phyloP scores from a whole-genome alignment of 495 filamentous ascomycete genomes.

The Tuber umbilicatum region DNA sequence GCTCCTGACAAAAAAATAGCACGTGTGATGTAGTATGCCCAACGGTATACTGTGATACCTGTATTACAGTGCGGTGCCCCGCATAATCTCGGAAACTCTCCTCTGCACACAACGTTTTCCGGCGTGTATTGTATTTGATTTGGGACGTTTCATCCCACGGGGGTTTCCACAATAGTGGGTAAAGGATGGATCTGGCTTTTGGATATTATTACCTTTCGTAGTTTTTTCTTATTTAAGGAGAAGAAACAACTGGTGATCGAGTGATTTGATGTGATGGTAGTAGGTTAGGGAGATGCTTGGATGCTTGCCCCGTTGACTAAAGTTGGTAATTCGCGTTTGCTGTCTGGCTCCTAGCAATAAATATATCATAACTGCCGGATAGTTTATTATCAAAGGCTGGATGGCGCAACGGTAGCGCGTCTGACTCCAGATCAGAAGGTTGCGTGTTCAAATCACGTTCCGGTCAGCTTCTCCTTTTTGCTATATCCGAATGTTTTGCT shows the following conservation, averaged over 20 bases:
- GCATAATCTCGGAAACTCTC: neutral
- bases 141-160: neutral
- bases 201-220: too few relatives aligned
- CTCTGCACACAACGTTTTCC: neutral
- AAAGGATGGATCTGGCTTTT: neutral
- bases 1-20: neutral
- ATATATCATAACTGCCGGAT: neutral
- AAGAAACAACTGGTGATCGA: too few relatives aligned
- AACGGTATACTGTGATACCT: neutral
- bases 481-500: neutral
- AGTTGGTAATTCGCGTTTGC: neutral
- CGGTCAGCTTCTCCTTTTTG: slow-evolving; percentile 11
- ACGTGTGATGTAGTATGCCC: neutral
- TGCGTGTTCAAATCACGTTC: slow-evolving; percentile 34
- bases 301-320: neutral
- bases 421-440: slow-evolving; percentile 30
- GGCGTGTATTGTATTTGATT: too few relatives aligned
- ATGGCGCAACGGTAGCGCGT: slow-evolving; percentile 33
- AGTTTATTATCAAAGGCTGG: neutral
- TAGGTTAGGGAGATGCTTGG: neutral
- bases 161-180: neutral
- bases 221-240: too few relatives aligned
- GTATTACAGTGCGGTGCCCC: neutral
- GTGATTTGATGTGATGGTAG: too few relatives aligned
- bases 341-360: neutral